Base-by-base conservation (phyloP, 2,329 filamentous ascomycete species). In the Fusarium gaditjirri region DNA sequence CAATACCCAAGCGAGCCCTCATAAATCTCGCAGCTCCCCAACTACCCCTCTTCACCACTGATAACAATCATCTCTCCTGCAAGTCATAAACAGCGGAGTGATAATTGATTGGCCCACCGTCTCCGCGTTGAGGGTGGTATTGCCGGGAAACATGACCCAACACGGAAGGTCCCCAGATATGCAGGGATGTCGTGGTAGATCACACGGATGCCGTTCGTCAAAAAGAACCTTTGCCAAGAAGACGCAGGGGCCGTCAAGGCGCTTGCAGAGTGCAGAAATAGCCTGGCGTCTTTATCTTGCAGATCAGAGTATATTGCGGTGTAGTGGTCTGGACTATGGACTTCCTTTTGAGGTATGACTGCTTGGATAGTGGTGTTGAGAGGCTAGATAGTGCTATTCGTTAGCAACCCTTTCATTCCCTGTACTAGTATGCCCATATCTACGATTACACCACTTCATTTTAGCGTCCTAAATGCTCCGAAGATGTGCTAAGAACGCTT, bases 21-120 rank as follows among this genome's bases (percentile, higher is more conserved):
- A 31, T 69, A 69, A 57, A 69, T 57, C 57, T 69, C 57, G 39
- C 64, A 56, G 17, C 16, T 16, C n/a, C 33, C 38, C 23, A 23
- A 6, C 29, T 21, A 21, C 38, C 19, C 42, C 36, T 64, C 23
- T 12, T 33, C 13, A 47, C 27, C 8, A 41, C 42, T 54, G 64
- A 68, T 68, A 68, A 53, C 25, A 31, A 47, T 61, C 29, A 13
- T 21, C 41, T 25, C 9, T 14, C 0, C 36, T 47, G 35, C 13
- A 38, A 60, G 27, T 52, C 27, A 52, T 38, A 25, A 55, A 27
- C 41, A 56, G 33, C 35, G 52, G 41, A 27, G 29, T 33, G 8
- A 2, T 35, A 1, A 8, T 33, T 36, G 19, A 71, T 64, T 64
- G 65, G 61, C 2, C 19, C 33, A 53, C 33, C 23, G 10, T 29